Percentiles rank a stretch among this genome's conserved stretches.
Conservation (phyloP, 1,284 basidiomycete species). For the Pseudozyma sp. region DNA sequence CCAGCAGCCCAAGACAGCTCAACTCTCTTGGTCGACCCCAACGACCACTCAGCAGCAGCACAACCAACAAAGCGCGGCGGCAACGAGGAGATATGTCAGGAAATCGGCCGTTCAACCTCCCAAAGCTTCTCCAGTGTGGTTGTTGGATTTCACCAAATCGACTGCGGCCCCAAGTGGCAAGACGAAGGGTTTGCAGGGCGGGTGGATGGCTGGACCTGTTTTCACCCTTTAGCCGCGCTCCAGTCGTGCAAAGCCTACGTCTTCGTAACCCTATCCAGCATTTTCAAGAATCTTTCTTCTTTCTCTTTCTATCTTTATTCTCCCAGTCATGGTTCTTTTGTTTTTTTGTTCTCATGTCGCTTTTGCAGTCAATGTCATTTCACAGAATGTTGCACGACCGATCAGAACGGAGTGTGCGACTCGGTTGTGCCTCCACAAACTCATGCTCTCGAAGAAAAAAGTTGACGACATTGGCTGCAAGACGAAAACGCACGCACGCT, state of each 20-base stretch:
- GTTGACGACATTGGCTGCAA: no score
- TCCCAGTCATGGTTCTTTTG: no score
- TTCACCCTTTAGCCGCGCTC: slow-evolving; percentile 6
- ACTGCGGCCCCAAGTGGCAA: background rate
- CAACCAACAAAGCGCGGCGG: background rate
- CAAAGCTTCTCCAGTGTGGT: slow-evolving; percentile 30
- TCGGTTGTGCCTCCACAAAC: no score
- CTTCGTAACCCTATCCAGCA: background rate
- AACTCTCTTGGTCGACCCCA: slow-evolving; percentile 3
- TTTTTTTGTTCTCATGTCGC: no score
- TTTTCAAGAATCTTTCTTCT: no score
- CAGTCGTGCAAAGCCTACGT: background rate
- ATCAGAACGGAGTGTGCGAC: no score
- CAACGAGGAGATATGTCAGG: slow-evolving; percentile 22
- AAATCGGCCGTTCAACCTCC: slow-evolving; percentile 26
- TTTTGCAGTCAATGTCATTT: no score
- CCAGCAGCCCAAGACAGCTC: background rate
- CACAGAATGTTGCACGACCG: no score
- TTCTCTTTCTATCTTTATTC: background rate
- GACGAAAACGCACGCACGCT: no score
- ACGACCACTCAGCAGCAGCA: background rate
- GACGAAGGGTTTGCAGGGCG: background rate
- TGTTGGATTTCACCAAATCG: slow-evolving; percentile 32
- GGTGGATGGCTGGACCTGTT: slow-evolving; percentile 10
- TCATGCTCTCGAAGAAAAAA: no score